Percentiles rank a stretch among this genome's conserved stretches.
These are phyloP conservation scores for Russula brevipes DNA, from an alignment of 768 basidiomycete genomes.

Conservation along the genomic window DNA sequence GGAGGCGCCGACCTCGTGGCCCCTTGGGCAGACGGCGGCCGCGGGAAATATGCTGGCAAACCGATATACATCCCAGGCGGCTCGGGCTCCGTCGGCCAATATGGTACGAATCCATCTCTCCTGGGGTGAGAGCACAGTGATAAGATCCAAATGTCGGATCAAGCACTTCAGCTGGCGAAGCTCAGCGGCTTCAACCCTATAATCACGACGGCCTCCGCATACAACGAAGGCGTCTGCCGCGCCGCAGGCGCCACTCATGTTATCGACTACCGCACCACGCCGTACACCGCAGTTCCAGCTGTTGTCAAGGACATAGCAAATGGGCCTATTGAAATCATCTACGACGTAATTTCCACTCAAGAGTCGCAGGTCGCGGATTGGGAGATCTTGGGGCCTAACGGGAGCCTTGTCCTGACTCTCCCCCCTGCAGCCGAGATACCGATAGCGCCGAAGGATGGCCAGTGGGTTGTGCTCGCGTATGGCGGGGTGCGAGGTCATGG, in stretches of 20 bases:
- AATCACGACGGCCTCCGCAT: constrained; percentile 21
- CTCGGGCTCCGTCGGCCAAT: constrained; percentile 46
- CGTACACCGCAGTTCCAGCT: constrained; percentile 11
- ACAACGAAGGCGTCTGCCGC: constrained; percentile 15
- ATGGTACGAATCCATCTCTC: constrained; percentile 32
- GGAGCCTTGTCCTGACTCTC: constrained; percentile 10
- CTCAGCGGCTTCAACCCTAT: constrained; percentile 26
- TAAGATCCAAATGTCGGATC: not conserved
- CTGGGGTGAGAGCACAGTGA: not conserved
- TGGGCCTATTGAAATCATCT: constrained; percentile 16
- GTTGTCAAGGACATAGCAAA: constrained; percentile 21
- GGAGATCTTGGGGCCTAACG: constrained; percentile 22
- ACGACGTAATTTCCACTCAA: constrained; percentile 21
- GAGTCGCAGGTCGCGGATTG: constrained; percentile 19
- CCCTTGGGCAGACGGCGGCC: constrained; percentile 36
- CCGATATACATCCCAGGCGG: constrained; percentile 48
- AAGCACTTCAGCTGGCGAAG: constrained; percentile 23
- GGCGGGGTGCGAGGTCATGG: not conserved
- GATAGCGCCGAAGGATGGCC: not conserved
- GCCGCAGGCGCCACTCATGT: constrained; percentile 23
- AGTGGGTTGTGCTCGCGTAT: not conserved
- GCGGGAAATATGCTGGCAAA: constrained; percentile 40
- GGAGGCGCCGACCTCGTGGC: constrained; percentile 35
- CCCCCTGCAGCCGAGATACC: not conserved
- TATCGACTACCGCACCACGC: constrained; percentile 23